Percentiles rank a stretch among this genome's conserved stretches.
phyloP scores from a whole-genome alignment of 805 yeast genomes.

The Sugiyamaella marilandica region DNA sequence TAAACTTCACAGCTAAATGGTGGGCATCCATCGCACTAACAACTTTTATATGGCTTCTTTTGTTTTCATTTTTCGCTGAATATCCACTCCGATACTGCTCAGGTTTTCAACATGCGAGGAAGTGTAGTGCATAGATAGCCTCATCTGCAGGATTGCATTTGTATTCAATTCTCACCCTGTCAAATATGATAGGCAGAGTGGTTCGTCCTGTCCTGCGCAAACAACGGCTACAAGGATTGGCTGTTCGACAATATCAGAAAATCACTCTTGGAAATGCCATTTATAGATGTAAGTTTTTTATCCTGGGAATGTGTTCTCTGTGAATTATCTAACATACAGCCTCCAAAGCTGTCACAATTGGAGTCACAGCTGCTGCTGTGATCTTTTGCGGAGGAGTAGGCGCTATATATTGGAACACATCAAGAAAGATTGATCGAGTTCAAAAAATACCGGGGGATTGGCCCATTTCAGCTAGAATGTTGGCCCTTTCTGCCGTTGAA shows the following conservation, averaged over 20 bases:
- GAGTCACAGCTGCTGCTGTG: slow-evolving; percentile 1
- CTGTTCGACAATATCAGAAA: background rate
- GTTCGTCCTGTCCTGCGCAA: background rate
- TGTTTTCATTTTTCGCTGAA: no score
- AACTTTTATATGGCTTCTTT: no score
- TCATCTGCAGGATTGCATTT: no score
- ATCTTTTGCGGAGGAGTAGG: slow-evolving; percentile 7
- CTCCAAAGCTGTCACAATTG: slow-evolving; percentile 1
- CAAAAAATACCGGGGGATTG: slow-evolving; percentile 24
- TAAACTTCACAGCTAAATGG: no score
- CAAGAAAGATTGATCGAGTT: slow-evolving; percentile 6
- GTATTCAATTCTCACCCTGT: no score
- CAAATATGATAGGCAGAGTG: background rate
- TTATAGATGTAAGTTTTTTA: slow-evolving; percentile 4
- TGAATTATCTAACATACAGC: slow-evolving; percentile 1
- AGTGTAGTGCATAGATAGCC: no score
- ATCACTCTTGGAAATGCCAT: slow-evolving; percentile 4
- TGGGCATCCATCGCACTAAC: no score
- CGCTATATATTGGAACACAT: slow-evolving; percentile 11
- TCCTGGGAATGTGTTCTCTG: no score
- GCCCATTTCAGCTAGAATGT: slow-evolving; percentile 14
- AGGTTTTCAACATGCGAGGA: no score
- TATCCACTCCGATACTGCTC: no score
- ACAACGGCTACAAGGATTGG: background rate
- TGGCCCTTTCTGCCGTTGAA: slow-evolving; percentile 18